phyloP scores from a whole-genome alignment of 2,329 filamentous ascomycete species.

The Fusarium proliferatum region DNA sequence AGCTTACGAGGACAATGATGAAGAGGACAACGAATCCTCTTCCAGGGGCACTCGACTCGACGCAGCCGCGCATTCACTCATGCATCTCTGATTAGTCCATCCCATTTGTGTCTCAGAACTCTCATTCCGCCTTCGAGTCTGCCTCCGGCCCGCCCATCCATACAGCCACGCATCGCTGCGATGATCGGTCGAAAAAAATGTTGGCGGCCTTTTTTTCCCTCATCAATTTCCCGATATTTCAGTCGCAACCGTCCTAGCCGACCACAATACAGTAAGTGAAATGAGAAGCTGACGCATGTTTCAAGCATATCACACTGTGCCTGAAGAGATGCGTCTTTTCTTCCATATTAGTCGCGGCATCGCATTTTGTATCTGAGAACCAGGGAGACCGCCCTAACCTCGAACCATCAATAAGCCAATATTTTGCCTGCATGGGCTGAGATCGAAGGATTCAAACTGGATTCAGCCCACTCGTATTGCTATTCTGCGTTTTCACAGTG shows the following conservation, averaged over 20 bases:
- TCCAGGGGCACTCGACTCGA: background rate
- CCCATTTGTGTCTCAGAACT: slow-evolving; percentile 8
- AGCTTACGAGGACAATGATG: slow-evolving; percentile 38
- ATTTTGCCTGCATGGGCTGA: slow-evolving; percentile 13
- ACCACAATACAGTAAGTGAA: slow-evolving; percentile 24
- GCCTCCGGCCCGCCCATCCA: slow-evolving; percentile 31
- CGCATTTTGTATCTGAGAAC: slow-evolving; percentile 14
- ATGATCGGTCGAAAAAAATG: slow-evolving; percentile 26
- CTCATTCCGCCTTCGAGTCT: slow-evolving; percentile 36
- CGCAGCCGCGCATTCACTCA: slow-evolving; percentile 16
- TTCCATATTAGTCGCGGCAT: slow-evolving; percentile 27
- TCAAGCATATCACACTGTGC: slow-evolving; percentile 32
- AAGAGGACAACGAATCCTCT: slow-evolving; percentile 27
- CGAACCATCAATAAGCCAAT: slow-evolving; percentile 12
- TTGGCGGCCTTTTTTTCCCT: slow-evolving; percentile 14
- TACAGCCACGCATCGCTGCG: slow-evolving; percentile 6
- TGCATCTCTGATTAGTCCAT: slow-evolving; percentile 4
- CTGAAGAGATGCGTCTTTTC: slow-evolving; percentile 22
- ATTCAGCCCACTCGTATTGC: slow-evolving; percentile 17
- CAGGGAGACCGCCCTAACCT: slow-evolving; percentile 16
- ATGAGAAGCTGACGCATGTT: background rate
- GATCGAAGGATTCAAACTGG: slow-evolving; percentile 16
- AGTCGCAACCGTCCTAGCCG: slow-evolving; percentile 21
- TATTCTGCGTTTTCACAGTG: slow-evolving; percentile 12
- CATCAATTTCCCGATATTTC: slow-evolving; percentile 18